Conservation (phyloP, 2,329 filamentous ascomycete genomes). For the Cladosporium sp. region DNA sequence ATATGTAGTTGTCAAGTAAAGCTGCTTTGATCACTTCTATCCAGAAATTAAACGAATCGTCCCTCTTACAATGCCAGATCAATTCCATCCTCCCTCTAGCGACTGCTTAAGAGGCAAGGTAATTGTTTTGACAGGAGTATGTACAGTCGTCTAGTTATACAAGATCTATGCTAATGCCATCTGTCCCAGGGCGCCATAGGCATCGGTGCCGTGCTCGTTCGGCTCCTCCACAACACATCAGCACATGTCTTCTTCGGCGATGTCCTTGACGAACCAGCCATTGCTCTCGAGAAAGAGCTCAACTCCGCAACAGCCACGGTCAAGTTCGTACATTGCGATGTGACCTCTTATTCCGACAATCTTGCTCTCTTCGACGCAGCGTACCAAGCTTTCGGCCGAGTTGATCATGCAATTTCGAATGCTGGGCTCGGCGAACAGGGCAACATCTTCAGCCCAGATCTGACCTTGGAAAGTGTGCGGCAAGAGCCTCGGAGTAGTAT, state of each 20-base stretch:
- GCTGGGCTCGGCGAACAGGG: slow-evolving; percentile 44
- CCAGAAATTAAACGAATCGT: neutral
- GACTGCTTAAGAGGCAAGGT: slow-evolving; percentile 25
- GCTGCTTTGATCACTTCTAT: neutral
- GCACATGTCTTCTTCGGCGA: slow-evolving; percentile 45
- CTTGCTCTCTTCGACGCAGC: slow-evolving; percentile 45
- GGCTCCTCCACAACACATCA: slow-evolving; percentile 35
- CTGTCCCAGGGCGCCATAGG: slow-evolving; percentile 39
- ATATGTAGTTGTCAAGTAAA: no score
- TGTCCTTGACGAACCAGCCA: slow-evolving; percentile 32
- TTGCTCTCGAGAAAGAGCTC: slow-evolving; percentile 28
- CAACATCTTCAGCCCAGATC: slow-evolving; percentile 42
- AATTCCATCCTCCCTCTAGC: slow-evolving; percentile 19
- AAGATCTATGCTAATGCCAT: neutral
- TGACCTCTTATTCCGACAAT: slow-evolving; percentile 43
- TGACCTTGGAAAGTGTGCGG: slow-evolving; percentile 42
- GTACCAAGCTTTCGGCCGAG: slow-evolving; percentile 39
- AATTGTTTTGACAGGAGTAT: slow-evolving; percentile 30
- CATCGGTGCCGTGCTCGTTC: slow-evolving; percentile 40
- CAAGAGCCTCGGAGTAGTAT: slow-evolving; percentile 31
- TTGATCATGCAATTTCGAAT: slow-evolving; percentile 47
- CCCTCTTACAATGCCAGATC: slow-evolving; percentile 17
- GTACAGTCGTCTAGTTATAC: slow-evolving; percentile 8
- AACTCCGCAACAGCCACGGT: slow-evolving; percentile 19
- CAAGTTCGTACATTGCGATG: slow-evolving; percentile 42